A percentile compares a stretch with the other conserved stretches of the same genome.
Evolutionary conservation across 305 asterid genomes (phyloP).

Genomic region (Euphrasia arctica): DNA sequence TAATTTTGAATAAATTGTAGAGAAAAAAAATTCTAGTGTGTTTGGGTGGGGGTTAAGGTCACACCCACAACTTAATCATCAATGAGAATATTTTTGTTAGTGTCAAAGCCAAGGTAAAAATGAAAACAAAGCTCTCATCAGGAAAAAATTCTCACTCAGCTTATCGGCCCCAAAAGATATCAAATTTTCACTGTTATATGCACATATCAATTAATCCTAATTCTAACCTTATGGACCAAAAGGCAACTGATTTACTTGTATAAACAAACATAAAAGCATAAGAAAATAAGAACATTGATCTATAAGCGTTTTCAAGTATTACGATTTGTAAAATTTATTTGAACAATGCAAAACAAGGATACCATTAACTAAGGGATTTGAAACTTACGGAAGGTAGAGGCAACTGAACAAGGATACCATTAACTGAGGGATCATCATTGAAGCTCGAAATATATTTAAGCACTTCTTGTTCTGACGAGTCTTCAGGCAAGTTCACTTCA

Average conservation of each 20-base stretch:
- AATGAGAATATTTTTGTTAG: too few relatives aligned
- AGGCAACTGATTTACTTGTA: background rate
- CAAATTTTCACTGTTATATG: background rate
- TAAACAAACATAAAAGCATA: background rate
- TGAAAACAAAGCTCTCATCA: background rate
- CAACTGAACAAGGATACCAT: conserved; percentile 96
- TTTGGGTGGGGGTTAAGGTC: too few relatives aligned
- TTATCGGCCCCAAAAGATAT: background rate
- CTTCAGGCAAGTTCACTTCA: conserved; percentile 72
- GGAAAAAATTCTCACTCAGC: background rate
- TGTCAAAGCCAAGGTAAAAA: too few relatives aligned
- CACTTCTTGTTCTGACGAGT: conserved; percentile 77
- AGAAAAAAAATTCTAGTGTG: background rate
- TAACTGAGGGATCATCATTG: conserved; percentile 76
- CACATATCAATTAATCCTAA: too few relatives aligned
- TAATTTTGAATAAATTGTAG: background rate
- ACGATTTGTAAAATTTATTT: background rate
- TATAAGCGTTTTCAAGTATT: background rate
- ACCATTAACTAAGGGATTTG: conserved; percentile 5
- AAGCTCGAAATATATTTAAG: conserved; percentile 59
- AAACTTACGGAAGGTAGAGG: conserved; percentile 87
- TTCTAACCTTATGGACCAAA: background rate
- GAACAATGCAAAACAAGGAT: background rate
- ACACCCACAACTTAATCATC: too few relatives aligned
- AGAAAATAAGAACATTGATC: background rate